Conservation (phyloP, 164 flowering plant genomes). For the Buxus sempervirens region DNA sequence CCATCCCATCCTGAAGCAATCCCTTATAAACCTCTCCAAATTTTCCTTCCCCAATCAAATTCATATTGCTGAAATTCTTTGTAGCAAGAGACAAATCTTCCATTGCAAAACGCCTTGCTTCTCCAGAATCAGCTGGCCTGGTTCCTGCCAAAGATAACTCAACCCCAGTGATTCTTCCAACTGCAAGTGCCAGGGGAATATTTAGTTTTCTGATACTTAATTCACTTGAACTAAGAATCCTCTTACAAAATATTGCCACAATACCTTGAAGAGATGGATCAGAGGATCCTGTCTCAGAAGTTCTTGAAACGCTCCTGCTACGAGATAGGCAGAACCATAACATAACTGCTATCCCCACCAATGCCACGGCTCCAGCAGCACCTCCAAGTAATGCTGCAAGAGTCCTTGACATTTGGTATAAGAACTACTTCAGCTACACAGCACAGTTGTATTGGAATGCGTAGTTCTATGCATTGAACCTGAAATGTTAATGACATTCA, state of each 20-base stretch:
- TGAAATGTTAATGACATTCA: slow-evolving; percentile 19
- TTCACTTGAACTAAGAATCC: neutral
- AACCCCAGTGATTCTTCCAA: slow-evolving; percentile 45
- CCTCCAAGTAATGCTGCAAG: slow-evolving; percentile 91
- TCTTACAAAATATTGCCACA: neutral
- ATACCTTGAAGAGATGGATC: slow-evolving; percentile 78
- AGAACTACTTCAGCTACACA: slow-evolving; percentile 39
- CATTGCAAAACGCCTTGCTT: slow-evolving; percentile 59
- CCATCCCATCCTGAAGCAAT: slow-evolving; percentile 78
- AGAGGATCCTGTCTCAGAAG: slow-evolving; percentile 88
- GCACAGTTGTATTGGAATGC: slow-evolving; percentile 20
- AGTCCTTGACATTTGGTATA: slow-evolving; percentile 76
- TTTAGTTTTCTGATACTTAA: neutral
- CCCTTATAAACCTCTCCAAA: slow-evolving; percentile 91
- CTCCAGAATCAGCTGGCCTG: slow-evolving; percentile 30
- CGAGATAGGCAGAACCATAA: slow-evolving; percentile 60
- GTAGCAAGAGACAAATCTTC: slow-evolving; percentile 75
- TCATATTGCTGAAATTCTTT: slow-evolving; percentile 62
- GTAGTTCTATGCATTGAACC: slow-evolving; percentile 37
- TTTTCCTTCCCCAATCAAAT: slow-evolving; percentile 79
- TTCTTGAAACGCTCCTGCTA: slow-evolving; percentile 49
- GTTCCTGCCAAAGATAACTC: slow-evolving; percentile 44
- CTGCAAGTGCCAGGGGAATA: slow-evolving; percentile 24
- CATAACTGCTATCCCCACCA: slow-evolving; percentile 52
- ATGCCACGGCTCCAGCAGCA: slow-evolving; percentile 93